Percentiles rank a stretch among this genome's conserved stretches.
Evolutionary conservation across 176 grass and related monocot genomes (phyloP).

Genomic region (Eragrostis curvula): DNA sequence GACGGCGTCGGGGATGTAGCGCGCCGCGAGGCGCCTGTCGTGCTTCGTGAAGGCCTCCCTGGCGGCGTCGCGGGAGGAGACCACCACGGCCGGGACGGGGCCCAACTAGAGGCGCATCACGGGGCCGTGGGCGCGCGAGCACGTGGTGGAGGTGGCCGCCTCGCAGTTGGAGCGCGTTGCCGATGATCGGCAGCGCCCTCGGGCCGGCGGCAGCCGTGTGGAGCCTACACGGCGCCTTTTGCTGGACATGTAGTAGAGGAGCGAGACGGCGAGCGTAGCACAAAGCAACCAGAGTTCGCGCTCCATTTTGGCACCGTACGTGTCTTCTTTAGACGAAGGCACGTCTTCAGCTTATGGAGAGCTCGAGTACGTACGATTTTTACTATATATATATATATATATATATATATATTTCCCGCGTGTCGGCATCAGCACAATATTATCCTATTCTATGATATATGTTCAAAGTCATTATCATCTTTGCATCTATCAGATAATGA

Average conservation of each 20-base stretch:
- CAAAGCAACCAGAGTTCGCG: neutral
- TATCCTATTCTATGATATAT: too few relatives aligned
- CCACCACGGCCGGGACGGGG: slow-evolving; percentile 18
- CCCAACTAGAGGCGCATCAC: slow-evolving; percentile 48
- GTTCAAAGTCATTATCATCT: too few relatives aligned
- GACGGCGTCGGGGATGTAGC: slow-evolving; percentile 24
- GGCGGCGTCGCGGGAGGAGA: slow-evolving; percentile 45
- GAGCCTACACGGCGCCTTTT: neutral
- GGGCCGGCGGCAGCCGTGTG: slow-evolving; percentile 21
- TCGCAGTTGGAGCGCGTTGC: slow-evolving; percentile 38
- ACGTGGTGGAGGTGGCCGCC: slow-evolving; percentile 32
- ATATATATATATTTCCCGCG: too few relatives aligned
- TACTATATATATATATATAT: too few relatives aligned
- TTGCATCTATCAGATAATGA: too few relatives aligned
- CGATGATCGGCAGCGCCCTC: slow-evolving; percentile 35
- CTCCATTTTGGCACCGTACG: slow-evolving; percentile 14
- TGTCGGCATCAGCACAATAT: too few relatives aligned
- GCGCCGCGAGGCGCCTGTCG: slow-evolving; percentile 32
- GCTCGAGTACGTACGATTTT: too few relatives aligned
- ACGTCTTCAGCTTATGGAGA: too few relatives aligned
- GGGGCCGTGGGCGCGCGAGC: slow-evolving; percentile 37
- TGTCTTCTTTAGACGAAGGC: too few relatives aligned
- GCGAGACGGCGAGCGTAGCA: slow-evolving; percentile 16
- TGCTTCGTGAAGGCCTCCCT: slow-evolving; percentile 33
- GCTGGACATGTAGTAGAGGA: slow-evolving; percentile 4